phyloP scores from a whole-genome alignment of 2,329 filamentous ascomycete species.

The Ophiostoma novo-ulmi region DNA sequence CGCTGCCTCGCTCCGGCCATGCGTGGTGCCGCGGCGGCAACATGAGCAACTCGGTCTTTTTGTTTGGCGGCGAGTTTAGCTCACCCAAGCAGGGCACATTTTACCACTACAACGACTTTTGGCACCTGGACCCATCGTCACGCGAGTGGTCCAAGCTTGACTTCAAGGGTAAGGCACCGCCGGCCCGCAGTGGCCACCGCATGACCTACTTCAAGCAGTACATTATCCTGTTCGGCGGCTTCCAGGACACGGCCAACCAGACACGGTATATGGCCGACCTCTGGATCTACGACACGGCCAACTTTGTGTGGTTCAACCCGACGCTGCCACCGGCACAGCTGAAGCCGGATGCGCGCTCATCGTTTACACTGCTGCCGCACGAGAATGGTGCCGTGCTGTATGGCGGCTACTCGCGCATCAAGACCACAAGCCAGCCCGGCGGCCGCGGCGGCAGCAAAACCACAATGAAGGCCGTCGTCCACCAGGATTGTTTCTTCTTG shows the following conservation, averaged over 20 bases:
- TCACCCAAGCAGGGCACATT: constrained; percentile 97
- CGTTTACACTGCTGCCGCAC: constrained; percentile 86
- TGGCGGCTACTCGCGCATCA: constrained; percentile 90
- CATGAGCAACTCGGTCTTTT: constrained; percentile 70
- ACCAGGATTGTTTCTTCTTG: constrained; percentile 93
- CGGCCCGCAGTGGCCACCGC: constrained; percentile 82
- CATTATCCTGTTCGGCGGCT: constrained; percentile 90
- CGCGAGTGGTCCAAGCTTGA: constrained; percentile 92
- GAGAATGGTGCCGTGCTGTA: constrained; percentile 86
- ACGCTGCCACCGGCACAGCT: constrained; percentile 69
- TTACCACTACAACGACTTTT: constrained; percentile 99
- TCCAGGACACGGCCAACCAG: constrained; percentile 92
- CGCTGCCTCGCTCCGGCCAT: constrained; percentile 84
- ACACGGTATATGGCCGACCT: constrained; percentile 91
- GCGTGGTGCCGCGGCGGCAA: constrained; percentile 91
- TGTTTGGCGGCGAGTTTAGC: constrained; percentile 96
- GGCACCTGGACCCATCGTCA: constrained; percentile 76
- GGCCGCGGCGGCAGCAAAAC: constrained; percentile 59
- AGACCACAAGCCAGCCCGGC: constrained; percentile 61
- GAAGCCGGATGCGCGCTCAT: constrained; percentile 85
- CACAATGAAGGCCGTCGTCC: constrained; percentile 77
- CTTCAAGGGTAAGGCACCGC: constrained; percentile 67
- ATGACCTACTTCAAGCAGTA: constrained; percentile 99
- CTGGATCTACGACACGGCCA: constrained; percentile 91
- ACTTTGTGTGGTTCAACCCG: constrained; percentile 78